Evolutionary conservation across 148 eudicot species (phyloP), one percentile per base, ranked within the genome.

Genomic region (Chenopodium quinoa): DNA sequence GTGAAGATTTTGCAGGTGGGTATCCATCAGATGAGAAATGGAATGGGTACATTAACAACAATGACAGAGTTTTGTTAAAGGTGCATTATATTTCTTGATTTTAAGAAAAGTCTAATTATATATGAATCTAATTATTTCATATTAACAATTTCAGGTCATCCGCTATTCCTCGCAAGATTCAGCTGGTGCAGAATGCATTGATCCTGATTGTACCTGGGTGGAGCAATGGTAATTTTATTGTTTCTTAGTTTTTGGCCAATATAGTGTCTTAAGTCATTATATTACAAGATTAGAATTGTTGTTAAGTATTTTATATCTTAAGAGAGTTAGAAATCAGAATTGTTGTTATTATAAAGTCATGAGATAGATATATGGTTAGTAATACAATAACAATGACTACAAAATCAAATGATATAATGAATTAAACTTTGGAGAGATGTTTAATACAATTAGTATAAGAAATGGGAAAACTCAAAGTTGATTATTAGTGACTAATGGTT

Each of bases 101-200:
- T 7, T 52, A 8, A 2, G 22, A 6, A 32, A 71, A 63, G 64
- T 47, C 19, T 56, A 23, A n/a, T 11, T 34, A 27, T 72, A 7
- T 63, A 37, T 5, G 44, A 37, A 37, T 37, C 44, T 37, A 37
- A 22, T 60, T 6, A 16, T 27, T 62, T 62, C 11, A 7, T 20
- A 9, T 25, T 22, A 1, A 62, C 20, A 14, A 84, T 89, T 74
- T 79, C 87, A 95, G 99, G 97, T 92, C 76, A 95, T 95, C 74
- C 88, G 80, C 71, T 92, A 89, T 84, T 92, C 99, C 9, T 93
- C 98, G 27, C 97, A 93, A 50, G 86, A 88, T 73, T 95, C 99
- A 58, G 99, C 99, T 29, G 99, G 99, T 85, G 99, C 99, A 73
- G 93, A 93, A 81, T 95, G 99, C 86, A 95, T 95, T 71, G 97